phyloP scores from a whole-genome alignment of 2,329 filamentous ascomycete genomes.

The Rutstroemia sp. region DNA sequence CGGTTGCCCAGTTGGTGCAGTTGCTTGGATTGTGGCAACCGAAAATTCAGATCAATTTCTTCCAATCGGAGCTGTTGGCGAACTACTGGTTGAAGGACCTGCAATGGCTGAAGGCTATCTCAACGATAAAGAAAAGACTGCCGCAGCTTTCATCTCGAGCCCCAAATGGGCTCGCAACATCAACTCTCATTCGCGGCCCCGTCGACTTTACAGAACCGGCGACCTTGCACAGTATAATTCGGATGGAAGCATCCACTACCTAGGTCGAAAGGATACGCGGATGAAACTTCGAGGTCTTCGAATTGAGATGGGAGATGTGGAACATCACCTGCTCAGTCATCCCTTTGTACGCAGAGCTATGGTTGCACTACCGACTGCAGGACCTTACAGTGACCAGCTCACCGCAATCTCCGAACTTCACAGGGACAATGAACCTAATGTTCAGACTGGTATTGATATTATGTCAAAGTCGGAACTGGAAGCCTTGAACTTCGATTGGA shows the following conservation, averaged over 20 bases:
- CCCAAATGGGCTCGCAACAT: conserved; percentile 9
- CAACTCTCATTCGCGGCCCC: background rate
- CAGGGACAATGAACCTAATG: too few species aligned
- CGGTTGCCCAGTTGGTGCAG: conserved; percentile 14
- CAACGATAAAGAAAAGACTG: conserved; percentile 31
- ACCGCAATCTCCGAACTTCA: background rate
- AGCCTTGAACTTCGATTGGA: background rate
- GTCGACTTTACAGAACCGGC: conserved; percentile 47
- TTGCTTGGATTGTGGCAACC: conserved; percentile 34
- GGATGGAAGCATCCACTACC: conserved; percentile 4
- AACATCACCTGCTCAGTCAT: conserved; percentile 7
- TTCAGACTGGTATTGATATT: background rate
- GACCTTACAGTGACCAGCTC: conserved; percentile 1
- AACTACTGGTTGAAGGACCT: conserved; percentile 34
- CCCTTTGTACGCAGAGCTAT: conserved; percentile 3
- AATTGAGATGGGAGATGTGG: conserved; percentile 4
- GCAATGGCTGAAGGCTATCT: conserved; percentile 34
- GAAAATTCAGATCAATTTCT: conserved; percentile 30
- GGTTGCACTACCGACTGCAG: background rate
- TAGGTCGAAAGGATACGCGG: conserved; percentile 4
- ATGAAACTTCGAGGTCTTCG: conserved; percentile 5
- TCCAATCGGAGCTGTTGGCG: conserved; percentile 31
- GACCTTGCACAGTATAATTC: conserved; percentile 32
- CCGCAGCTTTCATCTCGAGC: conserved; percentile 29
- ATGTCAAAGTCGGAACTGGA: background rate